Conservation (phyloP, 2,329 filamentous ascomycete genomes). For the Lecanicillium sp. region DNA sequence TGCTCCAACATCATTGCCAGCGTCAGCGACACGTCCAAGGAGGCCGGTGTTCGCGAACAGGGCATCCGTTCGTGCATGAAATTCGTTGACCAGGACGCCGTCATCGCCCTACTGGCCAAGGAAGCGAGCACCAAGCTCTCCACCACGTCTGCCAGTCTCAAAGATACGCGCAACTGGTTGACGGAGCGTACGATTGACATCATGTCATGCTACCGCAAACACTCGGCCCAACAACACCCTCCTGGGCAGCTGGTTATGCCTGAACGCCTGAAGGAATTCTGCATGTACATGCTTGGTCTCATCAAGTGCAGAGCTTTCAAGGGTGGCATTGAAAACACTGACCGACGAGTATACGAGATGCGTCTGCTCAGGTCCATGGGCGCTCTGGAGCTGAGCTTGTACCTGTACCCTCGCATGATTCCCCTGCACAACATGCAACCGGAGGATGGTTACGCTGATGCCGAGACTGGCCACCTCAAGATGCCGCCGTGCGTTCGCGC, state of each 20-base stretch:
- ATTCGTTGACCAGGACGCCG: constrained; percentile 92
- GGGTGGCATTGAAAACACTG: constrained; percentile 82
- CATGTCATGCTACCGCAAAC: constrained; percentile 84
- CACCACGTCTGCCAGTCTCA: constrained; percentile 62
- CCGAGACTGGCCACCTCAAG: constrained; percentile 75
- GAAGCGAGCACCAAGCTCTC: constrained; percentile 84
- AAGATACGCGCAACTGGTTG: constrained; percentile 76
- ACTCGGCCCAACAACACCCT: constrained; percentile 79
- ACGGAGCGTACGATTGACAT: constrained; percentile 93
- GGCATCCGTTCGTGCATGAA: constrained; percentile 79
- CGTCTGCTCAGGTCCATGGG: constrained; percentile 87
- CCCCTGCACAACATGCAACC: constrained; percentile 83
- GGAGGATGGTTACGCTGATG: constrained; percentile 85
- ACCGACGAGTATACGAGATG: constrained; percentile 86
- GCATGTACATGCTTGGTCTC: constrained; percentile 90
- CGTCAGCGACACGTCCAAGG: constrained; percentile 62
- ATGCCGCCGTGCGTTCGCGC: constrained; percentile 76
- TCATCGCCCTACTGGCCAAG: constrained; percentile 83
- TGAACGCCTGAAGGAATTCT: constrained; percentile 91
- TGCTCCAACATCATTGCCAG: constrained; percentile 93
- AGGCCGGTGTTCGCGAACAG: constrained; percentile 31
- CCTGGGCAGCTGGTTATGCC: constrained; percentile 91
- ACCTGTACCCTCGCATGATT: constrained; percentile 92
- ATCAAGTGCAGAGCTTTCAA: constrained; percentile 92
- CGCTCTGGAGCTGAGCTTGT: constrained; percentile 75